Conservation (phyloP, 2,329 filamentous ascomycete genomes). For the Zasmidium angulare region DNA sequence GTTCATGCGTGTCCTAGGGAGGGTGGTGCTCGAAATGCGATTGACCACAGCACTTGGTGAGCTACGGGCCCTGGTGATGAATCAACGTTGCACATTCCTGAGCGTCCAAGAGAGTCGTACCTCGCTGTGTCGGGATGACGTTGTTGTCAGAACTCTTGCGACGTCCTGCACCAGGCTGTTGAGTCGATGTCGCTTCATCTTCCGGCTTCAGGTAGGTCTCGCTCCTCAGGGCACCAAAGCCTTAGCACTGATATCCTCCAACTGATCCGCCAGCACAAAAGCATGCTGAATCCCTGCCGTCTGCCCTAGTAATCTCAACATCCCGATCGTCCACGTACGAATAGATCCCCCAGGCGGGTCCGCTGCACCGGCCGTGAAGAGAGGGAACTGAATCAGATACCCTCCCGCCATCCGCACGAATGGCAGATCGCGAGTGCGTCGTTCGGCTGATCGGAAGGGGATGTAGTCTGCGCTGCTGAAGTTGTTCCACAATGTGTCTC, state of each 20-base stretch:
- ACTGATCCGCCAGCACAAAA: conserved; percentile 12
- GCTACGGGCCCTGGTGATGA: too few relatives aligned
- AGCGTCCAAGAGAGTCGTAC: too few relatives aligned
- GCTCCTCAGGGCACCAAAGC: conserved; percentile 6
- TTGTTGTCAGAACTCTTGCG: too few relatives aligned
- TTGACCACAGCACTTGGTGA: too few relatives aligned
- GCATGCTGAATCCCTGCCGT: conserved; percentile 15
- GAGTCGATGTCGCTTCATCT: background rate
- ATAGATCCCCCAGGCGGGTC: conserved; percentile 15
- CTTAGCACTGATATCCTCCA: conserved; percentile 9
- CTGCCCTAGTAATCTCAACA: conserved; percentile 11
- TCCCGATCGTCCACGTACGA: conserved; percentile 11
- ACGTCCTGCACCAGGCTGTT: background rate
- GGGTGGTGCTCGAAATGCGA: too few relatives aligned
- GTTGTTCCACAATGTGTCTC: conserved; percentile 1
- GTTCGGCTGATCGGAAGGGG: conserved; percentile 7
- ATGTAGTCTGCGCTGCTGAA: conserved; percentile 12
- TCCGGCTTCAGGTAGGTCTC: background rate
- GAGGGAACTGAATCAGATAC: conserved; percentile 14
- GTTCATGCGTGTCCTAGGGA: too few relatives aligned
- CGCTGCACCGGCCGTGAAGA: conserved; percentile 16
- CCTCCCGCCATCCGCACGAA: conserved; percentile 18
- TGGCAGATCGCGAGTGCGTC: conserved; percentile 7
- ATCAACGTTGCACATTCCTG: too few relatives aligned
- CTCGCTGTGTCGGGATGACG: too few relatives aligned